phyloP scores from a whole-genome alignment of 495 filamentous ascomycete genomes.

The Recurvomyces mirabilis region DNA sequence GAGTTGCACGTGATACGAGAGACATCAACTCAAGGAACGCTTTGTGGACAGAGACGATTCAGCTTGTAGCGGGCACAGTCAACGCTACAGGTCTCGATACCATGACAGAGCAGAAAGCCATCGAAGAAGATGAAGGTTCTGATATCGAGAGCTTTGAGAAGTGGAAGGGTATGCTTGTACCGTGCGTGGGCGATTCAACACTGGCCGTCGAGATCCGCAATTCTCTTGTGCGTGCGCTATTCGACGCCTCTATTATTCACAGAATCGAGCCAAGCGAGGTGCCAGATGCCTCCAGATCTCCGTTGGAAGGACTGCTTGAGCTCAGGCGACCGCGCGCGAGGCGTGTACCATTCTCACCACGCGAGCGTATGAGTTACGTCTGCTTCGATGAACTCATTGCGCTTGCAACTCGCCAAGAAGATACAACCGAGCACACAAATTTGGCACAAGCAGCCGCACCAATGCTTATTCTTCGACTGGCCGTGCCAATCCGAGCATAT shows the following conservation, averaged over 20 bases:
- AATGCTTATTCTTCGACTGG: constrained; percentile 72
- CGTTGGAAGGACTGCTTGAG: constrained; percentile 50
- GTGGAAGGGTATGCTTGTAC: constrained; percentile 60
- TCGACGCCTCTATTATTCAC: constrained; percentile 74
- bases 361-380: constrained; percentile 62
- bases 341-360: constrained; percentile 33
- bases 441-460: constrained; percentile 71
- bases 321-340: constrained; percentile 47
- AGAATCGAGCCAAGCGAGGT: constrained; percentile 50
- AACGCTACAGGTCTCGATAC: too few species aligned
- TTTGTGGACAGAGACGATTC: too few species aligned
- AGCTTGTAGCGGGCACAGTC: too few species aligned
- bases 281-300: constrained; percentile 30
- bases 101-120: too few species aligned
- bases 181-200: constrained; percentile 51
- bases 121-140: constrained; percentile 53
- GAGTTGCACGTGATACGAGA: constrained; percentile 50
- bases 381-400: constrained; percentile 73
- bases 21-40: too few species aligned
- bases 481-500: constrained; percentile 67
- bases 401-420: constrained; percentile 35
- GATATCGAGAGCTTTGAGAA: constrained; percentile 65
- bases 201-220: too few species aligned
- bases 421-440: constrained; percentile 36
- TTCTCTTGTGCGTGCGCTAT: constrained; percentile 64